Evolutionary conservation across 83 land plant species (phyloP).

Genomic region (Larix sibirica): DNA sequence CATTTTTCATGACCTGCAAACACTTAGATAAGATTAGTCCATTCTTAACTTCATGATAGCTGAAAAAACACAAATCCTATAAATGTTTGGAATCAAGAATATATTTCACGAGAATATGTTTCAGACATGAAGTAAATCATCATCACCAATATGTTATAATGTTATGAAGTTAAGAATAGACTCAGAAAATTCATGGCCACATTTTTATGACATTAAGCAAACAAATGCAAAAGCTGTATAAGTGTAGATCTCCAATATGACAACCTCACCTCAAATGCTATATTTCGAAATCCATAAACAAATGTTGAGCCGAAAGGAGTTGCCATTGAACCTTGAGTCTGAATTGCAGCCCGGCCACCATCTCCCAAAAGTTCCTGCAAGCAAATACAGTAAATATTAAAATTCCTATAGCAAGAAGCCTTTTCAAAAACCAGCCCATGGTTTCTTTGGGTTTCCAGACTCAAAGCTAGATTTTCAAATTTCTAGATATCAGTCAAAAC

Average conservation of each 20-base stretch:
- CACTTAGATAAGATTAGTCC: neutral
- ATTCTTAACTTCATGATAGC: neutral
- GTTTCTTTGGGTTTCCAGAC: too few species aligned
- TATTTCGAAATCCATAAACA: conserved; percentile 4
- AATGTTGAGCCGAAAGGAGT: conserved; percentile 97
- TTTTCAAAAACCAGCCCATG: neutral
- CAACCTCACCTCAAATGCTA: conserved; percentile 9
- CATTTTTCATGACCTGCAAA: conserved; percentile 45
- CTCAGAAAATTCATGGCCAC: neutral
- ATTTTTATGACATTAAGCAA: neutral
- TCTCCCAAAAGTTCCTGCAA: conserved; percentile 86
- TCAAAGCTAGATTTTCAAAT: too few species aligned
- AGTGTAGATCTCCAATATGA: too few species aligned
- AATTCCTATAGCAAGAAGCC: neutral
- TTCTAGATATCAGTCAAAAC: too few species aligned
- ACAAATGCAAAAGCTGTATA: too few species aligned
- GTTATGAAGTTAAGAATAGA: neutral
- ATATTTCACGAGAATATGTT: neutral
- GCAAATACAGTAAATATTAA: neutral
- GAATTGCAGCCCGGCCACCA: conserved; percentile 94
- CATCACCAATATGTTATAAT: neutral
- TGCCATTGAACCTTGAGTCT: conserved; percentile 92
- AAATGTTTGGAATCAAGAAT: neutral
- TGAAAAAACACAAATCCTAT: neutral
- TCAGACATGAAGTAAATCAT: neutral